Percentiles rank a stretch among this genome's conserved stretches.
Conservation (phyloP, 2,329 filamentous ascomycete genomes). For the Ophiostoma piceae region DNA sequence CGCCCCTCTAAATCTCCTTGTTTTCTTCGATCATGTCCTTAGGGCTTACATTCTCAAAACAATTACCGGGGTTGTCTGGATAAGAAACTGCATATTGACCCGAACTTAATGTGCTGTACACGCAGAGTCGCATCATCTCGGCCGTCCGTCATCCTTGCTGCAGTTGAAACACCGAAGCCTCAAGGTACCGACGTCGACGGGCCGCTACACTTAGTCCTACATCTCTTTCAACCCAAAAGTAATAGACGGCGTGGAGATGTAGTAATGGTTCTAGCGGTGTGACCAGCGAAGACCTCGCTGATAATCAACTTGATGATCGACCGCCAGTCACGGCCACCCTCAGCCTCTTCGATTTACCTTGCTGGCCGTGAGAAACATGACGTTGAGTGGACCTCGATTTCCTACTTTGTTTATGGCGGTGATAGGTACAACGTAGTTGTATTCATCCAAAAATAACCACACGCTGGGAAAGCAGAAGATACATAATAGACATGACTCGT, state of each 20-base stretch:
- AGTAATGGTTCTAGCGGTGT: neutral
- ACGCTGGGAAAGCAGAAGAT: neutral
- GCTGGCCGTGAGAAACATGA: neutral
- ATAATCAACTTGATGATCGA: neutral
- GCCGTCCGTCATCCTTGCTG: neutral
- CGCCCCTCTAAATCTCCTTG: neutral
- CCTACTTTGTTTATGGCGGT: neutral
- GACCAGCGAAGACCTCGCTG: neutral
- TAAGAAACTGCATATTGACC: neutral
- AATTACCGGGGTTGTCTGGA: neutral
- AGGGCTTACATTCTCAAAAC: neutral
- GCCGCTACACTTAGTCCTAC: neutral
- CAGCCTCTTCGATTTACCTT: conserved; percentile 1
- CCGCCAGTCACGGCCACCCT: neutral
- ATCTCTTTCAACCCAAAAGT: neutral
- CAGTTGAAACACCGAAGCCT: neutral
- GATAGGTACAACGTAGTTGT: neutral
- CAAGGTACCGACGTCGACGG: neutral
- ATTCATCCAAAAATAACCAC: neutral
- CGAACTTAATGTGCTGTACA: neutral
- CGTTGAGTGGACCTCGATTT: neutral
- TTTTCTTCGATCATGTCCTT: neutral
- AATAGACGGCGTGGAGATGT: neutral
- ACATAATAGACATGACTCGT: neutral
- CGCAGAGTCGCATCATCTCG: neutral